Base-by-base conservation (phyloP, 352 stramenopile species). In the Pythium aphanidermatum region DNA sequence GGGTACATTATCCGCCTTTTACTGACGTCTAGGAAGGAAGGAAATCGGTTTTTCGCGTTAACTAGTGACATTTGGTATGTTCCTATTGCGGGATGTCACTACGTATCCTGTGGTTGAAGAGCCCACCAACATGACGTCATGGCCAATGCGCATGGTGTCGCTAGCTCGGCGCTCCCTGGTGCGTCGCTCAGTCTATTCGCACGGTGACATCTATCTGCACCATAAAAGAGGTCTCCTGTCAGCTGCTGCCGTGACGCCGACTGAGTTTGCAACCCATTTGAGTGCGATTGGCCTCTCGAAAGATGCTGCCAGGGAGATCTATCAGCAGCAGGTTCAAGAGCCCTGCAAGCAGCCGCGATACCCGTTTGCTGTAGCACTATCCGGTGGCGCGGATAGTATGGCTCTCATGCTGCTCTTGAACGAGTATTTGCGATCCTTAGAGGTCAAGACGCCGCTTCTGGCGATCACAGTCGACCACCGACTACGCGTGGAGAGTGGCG, bases 381-480 rank as follows among this genome's bases (percentile, higher is more conserved):
- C 82, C 0, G 82, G 82, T 11, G 82, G 82, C 6, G 78, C 71
- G 2, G 82, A 94, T 51, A 92, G 79, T 46, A 86, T 91, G 71
- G 76, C 82, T 20, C 47, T 94, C 39, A 75, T 80, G 61, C 66
- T 92, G 33, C 43, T 94, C 30, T 61, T 94, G 12, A 68, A 58
- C 9, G 75, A 92, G 43, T 78, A 80, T 41, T 29, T 92, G 12
- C 50, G 63, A 10, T n/a, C 50, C 6, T 63, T 72, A 10, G 20
- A 49, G 26, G 71, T 89, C 28, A 46, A 63, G 24, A 86, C 73
- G 9, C 71, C 74, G 30, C 68, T 94, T 9, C 52, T 94, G 16
- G 82, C 77, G 6, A 75, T 94, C 51, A 92, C 76, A 12, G 72
- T 94, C 35, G 77, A 94, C 45, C 82, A 94, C 48, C 59, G 56